These are phyloP conservation scores for Lecanosticta acicola DNA, from an alignment of 2,329 filamentous ascomycete species.

Conservation along the genomic window DNA sequence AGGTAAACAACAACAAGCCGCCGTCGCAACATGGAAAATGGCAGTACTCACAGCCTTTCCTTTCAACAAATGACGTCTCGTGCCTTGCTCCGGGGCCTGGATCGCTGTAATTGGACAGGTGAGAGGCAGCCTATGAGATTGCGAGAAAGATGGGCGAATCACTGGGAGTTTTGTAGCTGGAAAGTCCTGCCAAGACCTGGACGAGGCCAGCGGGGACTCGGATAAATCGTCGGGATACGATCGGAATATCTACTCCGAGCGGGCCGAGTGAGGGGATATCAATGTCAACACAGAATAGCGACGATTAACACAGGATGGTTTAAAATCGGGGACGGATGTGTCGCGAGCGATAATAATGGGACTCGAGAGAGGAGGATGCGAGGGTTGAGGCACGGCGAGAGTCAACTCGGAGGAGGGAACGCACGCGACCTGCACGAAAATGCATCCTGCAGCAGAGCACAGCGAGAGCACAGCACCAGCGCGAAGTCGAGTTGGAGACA, in stretches of 20 bases:
- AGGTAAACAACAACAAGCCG: conserved; percentile 7
- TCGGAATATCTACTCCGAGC: too few relatives aligned
- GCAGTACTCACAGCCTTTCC: not conserved
- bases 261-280: too few relatives aligned
- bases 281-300: too few relatives aligned
- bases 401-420: too few relatives aligned
- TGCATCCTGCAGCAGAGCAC: not conserved
- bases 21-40: not conserved
- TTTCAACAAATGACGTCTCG: conserved; percentile 2
- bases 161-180: not conserved
- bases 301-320: too few relatives aligned
- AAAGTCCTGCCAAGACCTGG: not conserved
- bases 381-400: not conserved
- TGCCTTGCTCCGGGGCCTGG: not conserved
- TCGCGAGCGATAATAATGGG: not conserved
- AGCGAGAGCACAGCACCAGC: not conserved
- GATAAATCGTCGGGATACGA: too few relatives aligned
- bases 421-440: not conserved
- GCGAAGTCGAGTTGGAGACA: not conserved
- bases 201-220: not conserved
- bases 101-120: not conserved
- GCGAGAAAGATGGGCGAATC: not conserved
- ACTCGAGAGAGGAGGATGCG: not conserved
- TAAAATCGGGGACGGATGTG: too few relatives aligned
- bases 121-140: not conserved